Evolutionary conservation across 805 yeast genomes (phyloP).

Genomic region (Ogataea saltuana): DNA sequence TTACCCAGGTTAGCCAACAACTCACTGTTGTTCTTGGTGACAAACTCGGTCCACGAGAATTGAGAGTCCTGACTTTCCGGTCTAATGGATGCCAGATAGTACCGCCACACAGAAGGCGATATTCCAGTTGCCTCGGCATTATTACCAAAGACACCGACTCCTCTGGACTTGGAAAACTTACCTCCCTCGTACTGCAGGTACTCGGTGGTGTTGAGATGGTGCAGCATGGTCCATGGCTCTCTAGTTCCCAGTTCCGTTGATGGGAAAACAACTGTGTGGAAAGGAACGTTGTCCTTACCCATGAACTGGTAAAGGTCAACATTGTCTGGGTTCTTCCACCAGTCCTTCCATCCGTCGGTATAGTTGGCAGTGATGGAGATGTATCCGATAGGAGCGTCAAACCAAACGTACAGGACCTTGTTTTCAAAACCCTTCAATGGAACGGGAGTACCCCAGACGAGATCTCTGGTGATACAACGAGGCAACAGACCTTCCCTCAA

Average conservation of each 20-base stretch:
- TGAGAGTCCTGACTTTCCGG: slow-evolving; percentile 97
- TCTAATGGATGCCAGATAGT: slow-evolving; percentile 86
- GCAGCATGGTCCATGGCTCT: slow-evolving; percentile 86
- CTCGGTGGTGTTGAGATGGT: slow-evolving; percentile 92
- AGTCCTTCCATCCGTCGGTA: slow-evolving; percentile 73
- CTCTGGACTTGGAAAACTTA: slow-evolving; percentile 96
- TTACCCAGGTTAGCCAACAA: slow-evolving; percentile 95
- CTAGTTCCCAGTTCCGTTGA: slow-evolving; percentile 85
- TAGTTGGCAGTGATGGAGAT: slow-evolving; percentile 95
- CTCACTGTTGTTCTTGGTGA: slow-evolving; percentile 89
- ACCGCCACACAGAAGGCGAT: slow-evolving; percentile 95
- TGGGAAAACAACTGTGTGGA: slow-evolving; percentile 98
- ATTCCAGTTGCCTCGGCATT: slow-evolving; percentile 93
- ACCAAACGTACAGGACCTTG: slow-evolving; percentile 97
- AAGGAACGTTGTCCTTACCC: slow-evolving; percentile 99
- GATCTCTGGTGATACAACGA: slow-evolving; percentile 95
- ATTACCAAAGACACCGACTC: slow-evolving; percentile 97
- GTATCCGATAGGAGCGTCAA: slow-evolving; percentile 97
- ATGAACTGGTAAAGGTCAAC: slow-evolving; percentile 92
- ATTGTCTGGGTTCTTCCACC: slow-evolving; percentile 96
- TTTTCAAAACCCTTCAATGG: slow-evolving; percentile 84
- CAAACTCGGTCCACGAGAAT: slow-evolving; percentile 97
- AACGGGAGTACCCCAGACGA: slow-evolving; percentile 98
- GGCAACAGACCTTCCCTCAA: slow-evolving; percentile 89
- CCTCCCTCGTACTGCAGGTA: slow-evolving; percentile 98